Evolutionary conservation across 495 filamentous ascomycete genomes (phyloP).

Genomic region (Neohortaea acidophila): DNA sequence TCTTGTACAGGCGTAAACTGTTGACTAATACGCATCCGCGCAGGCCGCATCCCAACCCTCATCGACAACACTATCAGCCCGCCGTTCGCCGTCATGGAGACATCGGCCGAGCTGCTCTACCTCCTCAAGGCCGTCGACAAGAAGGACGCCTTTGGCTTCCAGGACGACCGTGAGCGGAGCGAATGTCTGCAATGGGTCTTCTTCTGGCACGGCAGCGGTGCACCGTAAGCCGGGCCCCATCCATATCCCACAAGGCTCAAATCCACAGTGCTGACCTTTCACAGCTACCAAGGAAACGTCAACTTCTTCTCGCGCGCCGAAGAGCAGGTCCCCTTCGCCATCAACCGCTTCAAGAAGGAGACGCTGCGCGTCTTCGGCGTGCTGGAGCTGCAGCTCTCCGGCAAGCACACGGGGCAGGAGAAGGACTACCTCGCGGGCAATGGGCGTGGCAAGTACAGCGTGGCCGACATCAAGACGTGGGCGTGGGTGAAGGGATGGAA

Average conservation of each 20-base stretch:
- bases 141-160: conserved; percentile 32
- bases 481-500: conserved; percentile 37
- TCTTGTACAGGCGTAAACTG: background rate
- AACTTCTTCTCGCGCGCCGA: conserved; percentile 28
- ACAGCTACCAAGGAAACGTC: conserved; percentile 28
- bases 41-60: conserved; percentile 35
- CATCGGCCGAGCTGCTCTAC: conserved; percentile 38
- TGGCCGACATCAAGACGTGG: conserved; percentile 43
- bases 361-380: conserved; percentile 38
- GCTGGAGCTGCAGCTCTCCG: conserved; percentile 37
- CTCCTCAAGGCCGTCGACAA: conserved; percentile 36
- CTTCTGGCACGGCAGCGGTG: conserved; percentile 37
- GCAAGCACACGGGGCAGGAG: conserved; percentile 27
- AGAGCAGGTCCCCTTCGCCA: conserved; percentile 37
- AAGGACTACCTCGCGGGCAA: conserved; percentile 39
- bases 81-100: conserved; percentile 39
- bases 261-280: background rate
- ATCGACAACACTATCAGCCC: conserved; percentile 37
- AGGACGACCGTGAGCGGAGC: conserved; percentile 30
- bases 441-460: conserved; percentile 38
- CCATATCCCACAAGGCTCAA: background rate
- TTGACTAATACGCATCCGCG: background rate
- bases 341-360: conserved; percentile 39
- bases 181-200: conserved; percentile 34
- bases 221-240: conserved; percentile 27